Evolutionary conservation across 2,329 filamentous ascomycete genomes (phyloP).

Genomic region (Kalaharituber pfeilii): DNA sequence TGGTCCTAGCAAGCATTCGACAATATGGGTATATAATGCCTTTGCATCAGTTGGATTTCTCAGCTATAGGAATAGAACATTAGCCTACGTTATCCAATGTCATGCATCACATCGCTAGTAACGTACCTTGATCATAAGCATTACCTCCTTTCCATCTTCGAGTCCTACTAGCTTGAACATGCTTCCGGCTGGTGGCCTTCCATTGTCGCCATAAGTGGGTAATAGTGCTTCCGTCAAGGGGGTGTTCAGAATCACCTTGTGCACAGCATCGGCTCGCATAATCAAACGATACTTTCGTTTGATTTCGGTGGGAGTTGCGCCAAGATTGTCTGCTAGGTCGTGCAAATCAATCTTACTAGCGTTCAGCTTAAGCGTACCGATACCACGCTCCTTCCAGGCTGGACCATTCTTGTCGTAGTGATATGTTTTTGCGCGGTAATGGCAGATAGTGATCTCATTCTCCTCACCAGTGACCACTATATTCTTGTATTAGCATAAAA

Average conservation of each 20-base stretch:
- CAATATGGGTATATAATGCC: background rate
- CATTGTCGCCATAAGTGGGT: background rate
- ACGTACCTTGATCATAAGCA: background rate
- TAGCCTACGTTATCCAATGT: background rate
- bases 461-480: constrained; percentile 19
- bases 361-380: constrained; percentile 18
- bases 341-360: background rate
- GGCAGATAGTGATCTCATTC: constrained; percentile 17
- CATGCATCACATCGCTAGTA: too few species aligned
- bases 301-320: background rate
- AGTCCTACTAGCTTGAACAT: background rate
- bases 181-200: background rate
- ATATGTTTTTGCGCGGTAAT: constrained; percentile 15
- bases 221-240: background rate
- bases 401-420: constrained; percentile 15
- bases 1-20: background rate
- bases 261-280: background rate
- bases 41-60: background rate
- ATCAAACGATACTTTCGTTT: constrained; percentile 1
- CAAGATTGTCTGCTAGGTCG: background rate
- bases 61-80: background rate
- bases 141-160: background rate
- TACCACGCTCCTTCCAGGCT: constrained; percentile 18
- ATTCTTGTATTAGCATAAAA: constrained; percentile 6
- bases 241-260: constrained; percentile 1